These are phyloP conservation scores for Lodderomyces oxycetoniae DNA, from an alignment of 1,139 yeast species.

Conservation along the genomic window DNA sequence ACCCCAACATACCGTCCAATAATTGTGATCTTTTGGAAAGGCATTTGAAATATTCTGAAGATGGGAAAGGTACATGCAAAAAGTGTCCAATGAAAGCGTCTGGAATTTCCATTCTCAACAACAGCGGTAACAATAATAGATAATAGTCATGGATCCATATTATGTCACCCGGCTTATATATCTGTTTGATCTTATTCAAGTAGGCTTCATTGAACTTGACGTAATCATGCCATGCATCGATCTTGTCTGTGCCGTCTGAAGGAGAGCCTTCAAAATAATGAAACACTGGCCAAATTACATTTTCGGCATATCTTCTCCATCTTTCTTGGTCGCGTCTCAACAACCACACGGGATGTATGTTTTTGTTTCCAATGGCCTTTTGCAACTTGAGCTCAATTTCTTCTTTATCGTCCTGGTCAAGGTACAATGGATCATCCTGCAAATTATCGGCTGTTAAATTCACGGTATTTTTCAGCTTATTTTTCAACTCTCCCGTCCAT, in stretches of 20 bases:
- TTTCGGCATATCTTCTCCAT: constrained; percentile 89
- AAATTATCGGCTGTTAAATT: constrained; percentile 21
- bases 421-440: constrained; percentile 57
- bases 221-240: constrained; percentile 86
- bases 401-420: constrained; percentile 52
- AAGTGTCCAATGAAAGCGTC: constrained; percentile 87
- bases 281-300: constrained; percentile 88
- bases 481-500: constrained; percentile 89
- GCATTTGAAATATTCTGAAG: constrained; percentile 92
- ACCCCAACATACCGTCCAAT: constrained; percentile 80
- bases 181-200: constrained; percentile 65
- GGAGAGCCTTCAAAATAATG: constrained; percentile 80
- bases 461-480: constrained; percentile 21
- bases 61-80: constrained; percentile 91
- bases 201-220: constrained; percentile 87
- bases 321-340: constrained; percentile 65
- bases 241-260: constrained; percentile 63
- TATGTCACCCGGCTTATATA: constrained; percentile 85
- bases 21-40: constrained; percentile 80
- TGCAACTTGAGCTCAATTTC: constrained; percentile 43
- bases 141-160: constrained; percentile 97
- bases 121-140: constrained; percentile 74
- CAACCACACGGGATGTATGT: constrained; percentile 84
- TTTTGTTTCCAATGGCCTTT: constrained; percentile 40
- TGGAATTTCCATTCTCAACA: constrained; percentile 75